phyloP scores from a whole-genome alignment of 306 rosid genomes.

The Adenanthera pavonina region DNA sequence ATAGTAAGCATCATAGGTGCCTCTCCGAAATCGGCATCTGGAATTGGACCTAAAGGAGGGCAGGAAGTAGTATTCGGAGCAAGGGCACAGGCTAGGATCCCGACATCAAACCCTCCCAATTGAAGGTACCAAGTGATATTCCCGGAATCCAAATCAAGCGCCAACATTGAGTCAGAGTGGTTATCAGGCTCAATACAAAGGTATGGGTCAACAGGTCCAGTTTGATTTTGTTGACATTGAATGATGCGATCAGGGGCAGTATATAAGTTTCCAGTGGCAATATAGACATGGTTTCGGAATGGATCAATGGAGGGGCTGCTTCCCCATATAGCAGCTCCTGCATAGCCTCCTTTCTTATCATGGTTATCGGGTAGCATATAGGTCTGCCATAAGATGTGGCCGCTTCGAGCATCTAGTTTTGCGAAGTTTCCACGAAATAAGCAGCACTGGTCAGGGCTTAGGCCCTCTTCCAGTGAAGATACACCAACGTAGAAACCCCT shows the following conservation, averaged over 20 bases:
- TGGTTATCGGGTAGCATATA: slow-evolving; percentile 63
- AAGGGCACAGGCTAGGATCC: slow-evolving; percentile 55
- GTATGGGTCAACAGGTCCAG: slow-evolving; percentile 46
- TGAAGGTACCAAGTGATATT: slow-evolving; percentile 61
- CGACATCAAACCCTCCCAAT: slow-evolving; percentile 77
- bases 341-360: slow-evolving; percentile 42
- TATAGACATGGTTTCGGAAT: slow-evolving; percentile 48
- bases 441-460: slow-evolving; percentile 50
- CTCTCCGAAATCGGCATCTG: slow-evolving; percentile 61
- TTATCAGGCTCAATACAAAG: slow-evolving; percentile 64
- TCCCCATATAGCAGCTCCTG: slow-evolving; percentile 80
- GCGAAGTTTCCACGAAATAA: slow-evolving; percentile 61
- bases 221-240: slow-evolving; percentile 64
- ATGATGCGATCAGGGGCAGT: slow-evolving; percentile 49
- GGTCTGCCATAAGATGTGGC: slow-evolving; percentile 63
- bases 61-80: background rate
- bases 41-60: background rate
- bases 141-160: slow-evolving; percentile 65
- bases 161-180: slow-evolving; percentile 64
- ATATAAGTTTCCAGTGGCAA: slow-evolving; percentile 71
- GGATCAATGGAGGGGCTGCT: slow-evolving; percentile 76
- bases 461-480: slow-evolving; percentile 53
- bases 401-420: slow-evolving; percentile 45
- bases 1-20: slow-evolving; percentile 54
- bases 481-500: slow-evolving; percentile 48